Percentiles rank a stretch among this genome's conserved stretches.
Conservation (phyloP, 306 rosid genomes). For the Cucurbita maxima region DNA sequence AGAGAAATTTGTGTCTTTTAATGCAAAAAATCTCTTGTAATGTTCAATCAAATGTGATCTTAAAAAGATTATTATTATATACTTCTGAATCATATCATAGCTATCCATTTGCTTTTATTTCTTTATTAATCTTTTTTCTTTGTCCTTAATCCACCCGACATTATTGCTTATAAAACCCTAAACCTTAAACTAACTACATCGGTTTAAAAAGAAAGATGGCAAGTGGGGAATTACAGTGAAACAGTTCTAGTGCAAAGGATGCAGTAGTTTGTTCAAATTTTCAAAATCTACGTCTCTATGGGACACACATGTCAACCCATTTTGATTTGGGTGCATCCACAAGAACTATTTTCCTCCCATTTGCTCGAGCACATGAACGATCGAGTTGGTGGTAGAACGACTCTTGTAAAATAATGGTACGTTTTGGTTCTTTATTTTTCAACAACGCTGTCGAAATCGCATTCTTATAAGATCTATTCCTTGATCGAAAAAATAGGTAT, state of each 20-base stretch:
- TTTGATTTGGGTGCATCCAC: constrained; percentile 17
- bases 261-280: background rate
- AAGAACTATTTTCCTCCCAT: background rate
- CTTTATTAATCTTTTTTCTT: background rate
- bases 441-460: no score
- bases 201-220: background rate
- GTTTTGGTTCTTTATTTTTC: background rate
- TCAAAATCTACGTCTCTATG: constrained; percentile 3
- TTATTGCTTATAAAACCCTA: background rate
- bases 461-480: no score
- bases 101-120: background rate
- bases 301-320: constrained; percentile 31
- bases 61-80: background rate
- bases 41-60: background rate
- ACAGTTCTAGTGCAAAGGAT: constrained; percentile 17
- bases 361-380: background rate
- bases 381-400: background rate
- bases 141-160: constrained; percentile 2
- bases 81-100: background rate
- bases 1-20: background rate
- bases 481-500: background rate
- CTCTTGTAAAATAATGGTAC: background rate
- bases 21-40: background rate
- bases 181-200: no score
- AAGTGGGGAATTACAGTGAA: background rate